Percentiles rank a stretch among this genome's conserved stretches.
phyloP scores from a whole-genome alignment of 345 rosid species.

The Populus alba region DNA sequence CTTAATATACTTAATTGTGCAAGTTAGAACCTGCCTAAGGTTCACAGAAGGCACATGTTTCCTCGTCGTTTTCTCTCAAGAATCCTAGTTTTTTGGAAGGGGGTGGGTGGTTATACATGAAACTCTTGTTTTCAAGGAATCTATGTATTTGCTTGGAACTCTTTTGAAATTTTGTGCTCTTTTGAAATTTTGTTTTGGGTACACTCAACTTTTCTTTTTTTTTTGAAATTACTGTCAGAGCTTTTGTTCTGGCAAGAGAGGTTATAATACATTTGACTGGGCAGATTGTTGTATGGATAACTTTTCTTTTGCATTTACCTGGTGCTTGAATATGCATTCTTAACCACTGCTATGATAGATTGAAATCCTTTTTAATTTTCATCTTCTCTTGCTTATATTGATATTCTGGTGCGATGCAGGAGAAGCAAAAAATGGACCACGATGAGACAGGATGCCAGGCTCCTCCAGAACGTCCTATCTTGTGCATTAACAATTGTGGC shows the following conservation, averaged over 20 bases:
- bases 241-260: background rate
- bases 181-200: background rate
- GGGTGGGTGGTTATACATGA: background rate
- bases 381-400: background rate
- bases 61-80: too few relatives aligned
- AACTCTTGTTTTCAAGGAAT: background rate
- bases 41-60: too few relatives aligned
- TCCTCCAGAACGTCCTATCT: conserved; percentile 73
- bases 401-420: conserved; percentile 23
- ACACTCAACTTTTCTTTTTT: too few relatives aligned
- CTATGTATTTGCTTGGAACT: background rate
- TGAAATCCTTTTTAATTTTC: background rate
- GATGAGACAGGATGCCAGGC: conserved; percentile 96
- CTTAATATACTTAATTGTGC: too few relatives aligned
- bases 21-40: too few relatives aligned
- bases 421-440: conserved; percentile 66
- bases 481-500: conserved; percentile 83
- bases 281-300: background rate
- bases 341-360: background rate
- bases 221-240: background rate
- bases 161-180: background rate
- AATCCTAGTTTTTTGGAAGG: too few relatives aligned
- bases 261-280: background rate
- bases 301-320: background rate
- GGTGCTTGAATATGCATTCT: background rate